These are phyloP conservation scores for Podospora pseudopauciseta DNA, from an alignment of 495 filamentous ascomycete species.

Conservation along the genomic window DNA sequence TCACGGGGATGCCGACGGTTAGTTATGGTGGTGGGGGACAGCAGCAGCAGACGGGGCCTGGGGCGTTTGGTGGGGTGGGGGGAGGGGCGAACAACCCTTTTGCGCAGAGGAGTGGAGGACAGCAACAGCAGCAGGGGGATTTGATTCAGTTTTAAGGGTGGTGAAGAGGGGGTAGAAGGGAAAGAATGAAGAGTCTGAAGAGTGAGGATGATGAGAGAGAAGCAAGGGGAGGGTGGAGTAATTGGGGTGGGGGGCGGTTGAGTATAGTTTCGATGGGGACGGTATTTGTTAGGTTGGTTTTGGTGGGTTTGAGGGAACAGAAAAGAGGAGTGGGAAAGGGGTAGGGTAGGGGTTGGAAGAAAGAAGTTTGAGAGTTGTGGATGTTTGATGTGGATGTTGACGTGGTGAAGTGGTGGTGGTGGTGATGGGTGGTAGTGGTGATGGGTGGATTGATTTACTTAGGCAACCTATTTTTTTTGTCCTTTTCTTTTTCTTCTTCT, in stretches of 20 bases:
- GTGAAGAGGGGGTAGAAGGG: background rate
- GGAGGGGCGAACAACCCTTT: constrained; percentile 64
- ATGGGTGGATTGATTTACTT: constrained; percentile 6
- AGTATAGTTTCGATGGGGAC: background rate
- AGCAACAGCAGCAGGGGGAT: constrained; percentile 70
- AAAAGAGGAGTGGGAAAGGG: background rate
- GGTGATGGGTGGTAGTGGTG: background rate
- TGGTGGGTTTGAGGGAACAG: background rate
- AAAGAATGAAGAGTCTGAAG: background rate
- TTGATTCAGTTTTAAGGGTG: constrained; percentile 79
- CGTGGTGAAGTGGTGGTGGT: too few relatives aligned
- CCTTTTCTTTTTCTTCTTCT: constrained; percentile 12
- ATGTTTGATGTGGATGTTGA: too few relatives aligned
- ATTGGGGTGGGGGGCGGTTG: background rate
- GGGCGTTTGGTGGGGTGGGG: constrained; percentile 47
- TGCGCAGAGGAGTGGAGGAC: constrained; percentile 46
- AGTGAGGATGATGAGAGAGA: background rate
- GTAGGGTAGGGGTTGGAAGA: background rate
- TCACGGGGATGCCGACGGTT: constrained; percentile 71
- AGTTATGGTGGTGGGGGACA: constrained; percentile 46
- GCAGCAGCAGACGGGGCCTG: constrained; percentile 73
- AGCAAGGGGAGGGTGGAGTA: background rate
- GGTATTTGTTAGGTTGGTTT: background rate
- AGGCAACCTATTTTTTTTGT: constrained; percentile 10
- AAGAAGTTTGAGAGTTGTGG: too few relatives aligned